Conservation (phyloP, 75 land plant genomes). For the Selaginella moellendorffii region DNA sequence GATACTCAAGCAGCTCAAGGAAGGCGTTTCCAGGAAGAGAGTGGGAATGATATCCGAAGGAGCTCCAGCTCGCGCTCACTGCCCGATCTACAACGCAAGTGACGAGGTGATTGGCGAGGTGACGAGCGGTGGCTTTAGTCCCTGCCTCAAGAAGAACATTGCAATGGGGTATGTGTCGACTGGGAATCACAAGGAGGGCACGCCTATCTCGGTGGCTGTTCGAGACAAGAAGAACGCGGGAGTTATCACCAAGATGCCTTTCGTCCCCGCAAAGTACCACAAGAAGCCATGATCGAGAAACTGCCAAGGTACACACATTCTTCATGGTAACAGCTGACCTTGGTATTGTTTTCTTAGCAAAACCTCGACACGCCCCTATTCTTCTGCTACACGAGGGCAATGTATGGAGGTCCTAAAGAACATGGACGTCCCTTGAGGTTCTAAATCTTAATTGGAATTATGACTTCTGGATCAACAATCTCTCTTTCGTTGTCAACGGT, state of each 20-base stretch:
- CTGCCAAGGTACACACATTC: no score
- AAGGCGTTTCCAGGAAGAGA: slow-evolving; percentile 58
- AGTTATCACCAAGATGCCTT: slow-evolving; percentile 82
- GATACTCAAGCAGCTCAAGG: slow-evolving; percentile 71
- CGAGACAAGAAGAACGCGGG: slow-evolving; percentile 73
- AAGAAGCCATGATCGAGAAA: no score
- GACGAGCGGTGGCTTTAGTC: slow-evolving; percentile 95
- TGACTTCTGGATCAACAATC: no score
- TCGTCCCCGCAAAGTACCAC: slow-evolving; percentile 86
- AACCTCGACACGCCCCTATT: no score
- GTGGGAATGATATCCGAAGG: slow-evolving; percentile 77
- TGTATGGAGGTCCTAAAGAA: no score
- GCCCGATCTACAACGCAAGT: slow-evolving; percentile 44
- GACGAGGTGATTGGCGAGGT: slow-evolving; percentile 69
- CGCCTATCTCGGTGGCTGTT: slow-evolving; percentile 55
- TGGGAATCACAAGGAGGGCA: slow-evolving; percentile 79
- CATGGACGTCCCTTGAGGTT: no score
- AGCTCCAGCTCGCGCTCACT: slow-evolving; percentile 80
- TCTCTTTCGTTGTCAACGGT: no score
- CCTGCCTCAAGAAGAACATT: slow-evolving; percentile 94
- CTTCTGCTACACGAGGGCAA: no score
- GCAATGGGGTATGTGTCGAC: slow-evolving; percentile 91
- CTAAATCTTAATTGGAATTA: no score
- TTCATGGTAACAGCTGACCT: no score
- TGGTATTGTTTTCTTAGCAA: no score